Base-by-base conservation (phyloP, 768 basidiomycete genomes). In the Calocybe gangraenosa region DNA sequence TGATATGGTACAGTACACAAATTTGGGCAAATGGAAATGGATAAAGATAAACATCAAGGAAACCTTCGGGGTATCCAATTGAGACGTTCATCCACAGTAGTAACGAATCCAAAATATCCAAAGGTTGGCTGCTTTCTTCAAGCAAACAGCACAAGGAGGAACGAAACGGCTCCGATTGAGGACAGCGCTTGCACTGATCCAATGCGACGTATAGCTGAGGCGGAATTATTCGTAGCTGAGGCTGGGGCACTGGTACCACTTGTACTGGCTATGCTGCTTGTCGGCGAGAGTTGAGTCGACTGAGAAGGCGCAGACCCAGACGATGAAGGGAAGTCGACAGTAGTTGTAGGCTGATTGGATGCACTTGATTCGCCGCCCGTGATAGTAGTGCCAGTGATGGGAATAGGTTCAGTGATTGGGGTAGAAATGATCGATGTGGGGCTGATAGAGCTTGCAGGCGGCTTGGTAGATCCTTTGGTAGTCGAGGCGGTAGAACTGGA, bases 331-430 rank as follows among this genome's bases (percentile, higher is more conserved):
- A 3, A 42, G 19, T 45, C 37, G 1, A 49, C 30, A 8, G 40
- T 21, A n/a, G 35, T 28, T 17, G 46, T 23, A 37, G 40, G 51
- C 11, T 8, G 23, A 18, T 44, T 47, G 23, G 55, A 47, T 17
- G 18, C 17, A 11, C 7, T 20, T 9, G 37, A 20, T 40, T 40
- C n/a, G n/a, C 56, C 58, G 15, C 58, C 63, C 18, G 66, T 65
- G 19, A 65, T 66, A 7, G 48, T 53, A 20, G 59, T 56, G 8
- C 64, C 62, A 9, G 59, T 66, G 38, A 66, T 62, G 7, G 67
- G 63, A 15, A 62, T 59, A 33, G 66, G 63, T 3, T 56, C 44
- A 9, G 61, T 56, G 43, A 59, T 55, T 20, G 56, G 51, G n/a
- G 53, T 51, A 1, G 62, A 55, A 10, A 46, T 38, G 20, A 61